phyloP scores from a whole-genome alignment of 768 basidiomycete genomes.

The Guyanaporus albipodus region DNA sequence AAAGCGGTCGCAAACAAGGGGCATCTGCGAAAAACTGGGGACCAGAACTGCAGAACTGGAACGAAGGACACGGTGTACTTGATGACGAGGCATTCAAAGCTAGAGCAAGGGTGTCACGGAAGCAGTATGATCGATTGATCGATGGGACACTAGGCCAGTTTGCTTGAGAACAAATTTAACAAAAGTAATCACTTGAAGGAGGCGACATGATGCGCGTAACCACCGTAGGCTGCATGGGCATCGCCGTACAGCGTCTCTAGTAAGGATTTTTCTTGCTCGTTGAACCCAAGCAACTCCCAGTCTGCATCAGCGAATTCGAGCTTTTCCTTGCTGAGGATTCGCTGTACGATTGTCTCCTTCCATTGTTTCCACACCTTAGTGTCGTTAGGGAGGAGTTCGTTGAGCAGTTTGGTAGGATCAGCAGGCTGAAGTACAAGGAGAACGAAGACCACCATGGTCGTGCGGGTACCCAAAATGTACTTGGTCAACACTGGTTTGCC shows the following conservation, averaged over 20 bases:
- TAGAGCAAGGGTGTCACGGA: no score
- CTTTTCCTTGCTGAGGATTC: conserved; percentile 17
- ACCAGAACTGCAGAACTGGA: no score
- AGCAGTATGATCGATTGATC: no score
- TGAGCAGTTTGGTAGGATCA: conserved; percentile 19
- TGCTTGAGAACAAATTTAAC: neutral
- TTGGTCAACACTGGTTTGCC: conserved; percentile 21
- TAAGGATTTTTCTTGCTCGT: conserved; percentile 13
- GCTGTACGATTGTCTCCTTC: conserved; percentile 18
- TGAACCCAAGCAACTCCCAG: conserved; percentile 20
- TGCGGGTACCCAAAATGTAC: conserved; percentile 25
- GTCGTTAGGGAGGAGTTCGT: conserved; percentile 25
- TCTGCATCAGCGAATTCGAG: conserved; percentile 21
- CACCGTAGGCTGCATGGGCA: conserved; percentile 25
- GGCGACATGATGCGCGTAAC: conserved; percentile 11
- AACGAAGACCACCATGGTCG: conserved; percentile 23
- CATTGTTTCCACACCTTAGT: conserved; percentile 29
- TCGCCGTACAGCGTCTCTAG: conserved; percentile 25
- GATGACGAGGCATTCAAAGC: no score
- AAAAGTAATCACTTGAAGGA: conserved; percentile 5
- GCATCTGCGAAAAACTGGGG: no score
- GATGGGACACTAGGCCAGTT: no score
- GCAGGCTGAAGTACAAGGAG: conserved; percentile 21
- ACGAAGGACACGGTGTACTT: no score
- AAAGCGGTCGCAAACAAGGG: no score